These are phyloP conservation scores for Pseudomonodictys pantanalensis DNA, from an alignment of 495 filamentous ascomycete genomes.

Conservation along the genomic window DNA sequence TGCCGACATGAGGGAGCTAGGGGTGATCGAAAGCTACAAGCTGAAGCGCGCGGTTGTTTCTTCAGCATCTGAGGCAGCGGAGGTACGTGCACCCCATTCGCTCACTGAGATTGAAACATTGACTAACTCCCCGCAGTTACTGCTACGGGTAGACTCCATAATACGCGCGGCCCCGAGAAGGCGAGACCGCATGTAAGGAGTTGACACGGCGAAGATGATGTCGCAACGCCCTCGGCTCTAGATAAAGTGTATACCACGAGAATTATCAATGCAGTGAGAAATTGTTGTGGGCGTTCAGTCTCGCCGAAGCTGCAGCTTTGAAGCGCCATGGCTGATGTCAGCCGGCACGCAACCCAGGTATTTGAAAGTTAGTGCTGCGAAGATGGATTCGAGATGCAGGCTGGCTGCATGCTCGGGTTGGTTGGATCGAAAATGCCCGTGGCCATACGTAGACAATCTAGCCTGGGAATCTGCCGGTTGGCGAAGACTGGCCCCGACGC, in stretches of 20 bases:
- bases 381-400: no score
- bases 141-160: conserved; percentile 83
- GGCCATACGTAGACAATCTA: not conserved
- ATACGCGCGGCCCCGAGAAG: conserved; percentile 74
- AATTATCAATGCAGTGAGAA: conserved; percentile 22
- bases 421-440: no score
- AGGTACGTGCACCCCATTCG: conserved; percentile 58
- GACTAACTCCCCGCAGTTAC: conserved; percentile 52
- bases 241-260: conserved; percentile 29
- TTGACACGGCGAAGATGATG: conserved; percentile 3
- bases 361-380: no score
- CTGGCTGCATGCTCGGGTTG: no score
- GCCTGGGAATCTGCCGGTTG: conserved; percentile 15
- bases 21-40: conserved; percentile 99
- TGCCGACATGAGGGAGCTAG: conserved; percentile 91
- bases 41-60: conserved; percentile 94
- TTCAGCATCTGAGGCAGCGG: conserved; percentile 91
- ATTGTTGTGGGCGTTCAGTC: not conserved
- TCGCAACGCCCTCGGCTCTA: conserved; percentile 3
- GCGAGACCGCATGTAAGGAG: conserved; percentile 63
- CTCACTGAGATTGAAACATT: conserved; percentile 8
- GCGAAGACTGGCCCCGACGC: conserved; percentile 1
- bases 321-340: no score
- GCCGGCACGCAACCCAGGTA: no score
- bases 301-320: no score